phyloP scores from a whole-genome alignment of 2,329 filamentous ascomycete genomes.

The Diplocarpon mali region DNA sequence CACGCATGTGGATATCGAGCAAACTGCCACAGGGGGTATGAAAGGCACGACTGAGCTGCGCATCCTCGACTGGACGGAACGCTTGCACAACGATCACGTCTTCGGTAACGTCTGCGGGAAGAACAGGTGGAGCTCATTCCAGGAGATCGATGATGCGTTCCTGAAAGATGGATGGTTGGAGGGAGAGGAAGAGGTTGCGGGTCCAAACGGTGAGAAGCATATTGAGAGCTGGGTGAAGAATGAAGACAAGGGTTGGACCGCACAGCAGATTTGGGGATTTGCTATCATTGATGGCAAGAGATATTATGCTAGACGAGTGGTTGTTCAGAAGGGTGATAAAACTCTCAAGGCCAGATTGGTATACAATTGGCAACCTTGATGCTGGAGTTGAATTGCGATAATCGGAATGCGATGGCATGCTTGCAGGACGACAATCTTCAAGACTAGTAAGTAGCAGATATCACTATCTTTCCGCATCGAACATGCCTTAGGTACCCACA shows the following conservation, averaged over 20 bases:
- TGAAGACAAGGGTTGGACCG: slow-evolving; percentile 39
- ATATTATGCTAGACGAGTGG: slow-evolving; percentile 30
- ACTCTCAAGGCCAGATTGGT: slow-evolving; percentile 31
- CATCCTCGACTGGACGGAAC: slow-evolving; percentile 41
- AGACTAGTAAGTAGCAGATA: no score
- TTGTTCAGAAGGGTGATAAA: slow-evolving; percentile 30
- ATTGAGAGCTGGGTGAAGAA: slow-evolving; percentile 41
- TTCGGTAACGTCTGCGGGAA: slow-evolving; percentile 48
- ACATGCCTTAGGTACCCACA: no score
- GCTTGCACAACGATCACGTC: slow-evolving; percentile 47
- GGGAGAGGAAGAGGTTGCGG: slow-evolving; percentile 30
- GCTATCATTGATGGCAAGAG: slow-evolving; percentile 31
- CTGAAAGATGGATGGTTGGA: slow-evolving; percentile 33
- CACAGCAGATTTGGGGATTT: slow-evolving; percentile 42
- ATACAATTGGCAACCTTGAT: slow-evolving; percentile 30
- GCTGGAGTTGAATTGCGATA: neutral
- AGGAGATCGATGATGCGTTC: slow-evolving; percentile 28
- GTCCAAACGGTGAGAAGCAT: slow-evolving; percentile 32
- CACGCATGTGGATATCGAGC: slow-evolving; percentile 46
- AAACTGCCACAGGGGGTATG: slow-evolving; percentile 51
- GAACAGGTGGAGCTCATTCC: slow-evolving; percentile 31
- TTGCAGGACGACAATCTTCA: no score
- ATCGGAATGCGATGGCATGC: no score
- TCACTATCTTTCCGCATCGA: no score
- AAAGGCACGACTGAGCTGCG: slow-evolving; percentile 47